A percentile compares a stretch with the other conserved stretches of the same genome.
phyloP scores from a whole-genome alignment of 2,329 filamentous ascomycete genomes.

The Emericellopsis atlantica region DNA sequence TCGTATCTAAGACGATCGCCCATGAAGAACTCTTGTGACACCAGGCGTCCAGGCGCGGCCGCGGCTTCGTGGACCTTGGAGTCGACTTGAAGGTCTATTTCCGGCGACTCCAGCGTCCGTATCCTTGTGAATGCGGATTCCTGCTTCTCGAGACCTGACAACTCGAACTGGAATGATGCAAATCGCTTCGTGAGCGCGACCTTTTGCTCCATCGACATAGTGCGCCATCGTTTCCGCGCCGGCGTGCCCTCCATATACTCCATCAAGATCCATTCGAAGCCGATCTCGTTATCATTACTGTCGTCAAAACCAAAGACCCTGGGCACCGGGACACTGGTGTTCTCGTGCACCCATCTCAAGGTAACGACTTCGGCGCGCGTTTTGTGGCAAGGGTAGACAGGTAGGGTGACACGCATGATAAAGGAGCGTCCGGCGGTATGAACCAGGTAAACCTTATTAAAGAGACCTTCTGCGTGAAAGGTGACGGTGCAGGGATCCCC shows the following conservation, averaged over 20 bases:
- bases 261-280: constrained; percentile 28
- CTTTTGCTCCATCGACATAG: constrained; percentile 18
- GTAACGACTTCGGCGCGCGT: constrained; percentile 14
- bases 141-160: constrained; percentile 8
- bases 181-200: constrained; percentile 13
- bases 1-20: too few relatives aligned
- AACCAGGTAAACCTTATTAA: constrained; percentile 12
- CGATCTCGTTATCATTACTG: constrained; percentile 17
- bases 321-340: constrained; percentile 16
- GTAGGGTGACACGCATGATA: constrained; percentile 21
- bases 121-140: too few relatives aligned
- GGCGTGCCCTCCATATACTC: constrained; percentile 12
- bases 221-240: constrained; percentile 10
- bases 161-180: constrained; percentile 15
- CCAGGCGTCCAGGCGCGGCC: too few relatives aligned
- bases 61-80: too few relatives aligned
- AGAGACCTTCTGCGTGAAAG: constrained; percentile 3
- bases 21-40: too few relatives aligned
- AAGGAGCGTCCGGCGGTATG: not conserved
- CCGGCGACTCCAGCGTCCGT: too few relatives aligned
- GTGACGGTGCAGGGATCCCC: too few relatives aligned
- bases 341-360: constrained; percentile 13
- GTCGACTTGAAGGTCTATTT: too few relatives aligned
- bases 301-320: constrained; percentile 17
- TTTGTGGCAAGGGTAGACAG: constrained; percentile 20